Base-by-base conservation (phyloP, 768 basidiomycete genomes). In the Leccinum subgranulosum region DNA sequence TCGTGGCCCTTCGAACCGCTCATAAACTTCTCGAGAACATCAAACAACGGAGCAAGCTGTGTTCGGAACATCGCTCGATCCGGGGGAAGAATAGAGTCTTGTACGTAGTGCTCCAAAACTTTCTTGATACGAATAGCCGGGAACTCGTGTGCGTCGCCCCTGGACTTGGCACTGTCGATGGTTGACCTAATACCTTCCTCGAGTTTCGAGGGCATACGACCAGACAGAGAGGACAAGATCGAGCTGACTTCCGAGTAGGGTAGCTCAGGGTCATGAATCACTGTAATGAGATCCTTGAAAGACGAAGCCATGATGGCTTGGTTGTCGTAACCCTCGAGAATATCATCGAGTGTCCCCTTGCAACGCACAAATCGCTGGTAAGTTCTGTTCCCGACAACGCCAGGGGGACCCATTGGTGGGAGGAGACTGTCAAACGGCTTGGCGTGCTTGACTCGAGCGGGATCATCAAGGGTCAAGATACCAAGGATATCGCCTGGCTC, bases 401-500 rank as follows among this genome's bases (percentile, higher is more conserved):
- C 86, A 45, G 95, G 94, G 29, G 84, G 77, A 27, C 96, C 97
- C 82, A 94, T 87, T 17, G 84, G 65, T 15, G 96, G 92, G 11
- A 98, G 84, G 46, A 94, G 87, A 53, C 94, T 94, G 67, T 98
- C 94, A 72, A 98, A 98, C 2, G 96, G 96, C 76, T 96, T 98
- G 57, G 97, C 96, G 69, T 98, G 96, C 70, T 93, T 97, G 69
- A 98, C 97, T 56, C 94, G 93, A 57, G 85, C 83, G 39, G 96
- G 97, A 72, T 98, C 95, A 67, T 98, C 97, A 56, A 98, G 84
- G 9, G 94, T 92, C 56, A 98, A 81, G 66, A 98, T 95, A 74
- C 97, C 97, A 57, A 99, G 85, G 56, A 99, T 94, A 73, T 98
- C 97, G 25, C 97, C 97, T 12, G 95, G 93, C 61, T 96, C 92